Conservation (phyloP, 495 filamentous ascomycete species). For the Aspergillus homomorphus region DNA sequence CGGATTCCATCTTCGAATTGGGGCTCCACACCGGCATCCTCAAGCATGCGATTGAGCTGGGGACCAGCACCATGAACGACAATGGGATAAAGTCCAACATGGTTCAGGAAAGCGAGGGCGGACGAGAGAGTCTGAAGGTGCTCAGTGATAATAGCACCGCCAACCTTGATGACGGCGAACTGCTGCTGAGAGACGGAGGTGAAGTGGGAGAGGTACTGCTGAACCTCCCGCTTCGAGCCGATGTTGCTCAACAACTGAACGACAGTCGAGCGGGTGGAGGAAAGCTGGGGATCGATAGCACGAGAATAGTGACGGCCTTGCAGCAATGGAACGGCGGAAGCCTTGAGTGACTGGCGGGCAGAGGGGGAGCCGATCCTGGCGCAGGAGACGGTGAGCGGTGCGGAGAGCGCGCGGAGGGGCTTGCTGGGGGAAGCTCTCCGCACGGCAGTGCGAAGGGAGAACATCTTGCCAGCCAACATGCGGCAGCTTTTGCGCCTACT, state of each 20-base stretch:
- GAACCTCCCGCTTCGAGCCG: slow-evolving; percentile 92
- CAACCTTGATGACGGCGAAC: slow-evolving; percentile 98
- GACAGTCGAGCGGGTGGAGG: slow-evolving; percentile 78
- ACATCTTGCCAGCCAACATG: slow-evolving; percentile 49
- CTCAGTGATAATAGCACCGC: slow-evolving; percentile 94
- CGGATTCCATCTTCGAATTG: slow-evolving; percentile 96
- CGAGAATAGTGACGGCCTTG: slow-evolving; percentile 47
- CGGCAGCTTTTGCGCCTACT: slow-evolving; percentile 44
- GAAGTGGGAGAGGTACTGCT: slow-evolving; percentile 98
- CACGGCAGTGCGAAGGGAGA: slow-evolving; percentile 51
- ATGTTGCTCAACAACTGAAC: slow-evolving; percentile 94
- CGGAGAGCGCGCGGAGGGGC: slow-evolving; percentile 48
- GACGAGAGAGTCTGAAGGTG: slow-evolving; percentile 86
- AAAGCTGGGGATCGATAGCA: slow-evolving; percentile 44
- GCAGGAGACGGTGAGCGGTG: slow-evolving; percentile 37
- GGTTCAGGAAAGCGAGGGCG: slow-evolving; percentile 86
- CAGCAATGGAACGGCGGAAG: slow-evolving; percentile 28
- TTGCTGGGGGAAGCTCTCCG: slow-evolving; percentile 47
- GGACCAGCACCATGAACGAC: slow-evolving; percentile 96
- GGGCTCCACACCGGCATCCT: slow-evolving; percentile 89
- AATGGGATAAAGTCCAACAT: slow-evolving; percentile 93
- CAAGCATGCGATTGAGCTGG: slow-evolving; percentile 90
- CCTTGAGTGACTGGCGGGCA: slow-evolving; percentile 24
- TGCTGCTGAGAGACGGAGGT: slow-evolving; percentile 95
- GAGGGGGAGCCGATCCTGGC: slow-evolving; percentile 29